These are phyloP conservation scores for Pelargonium australe DNA, from an alignment of 441 rosid genomes.

Conservation along the genomic window DNA sequence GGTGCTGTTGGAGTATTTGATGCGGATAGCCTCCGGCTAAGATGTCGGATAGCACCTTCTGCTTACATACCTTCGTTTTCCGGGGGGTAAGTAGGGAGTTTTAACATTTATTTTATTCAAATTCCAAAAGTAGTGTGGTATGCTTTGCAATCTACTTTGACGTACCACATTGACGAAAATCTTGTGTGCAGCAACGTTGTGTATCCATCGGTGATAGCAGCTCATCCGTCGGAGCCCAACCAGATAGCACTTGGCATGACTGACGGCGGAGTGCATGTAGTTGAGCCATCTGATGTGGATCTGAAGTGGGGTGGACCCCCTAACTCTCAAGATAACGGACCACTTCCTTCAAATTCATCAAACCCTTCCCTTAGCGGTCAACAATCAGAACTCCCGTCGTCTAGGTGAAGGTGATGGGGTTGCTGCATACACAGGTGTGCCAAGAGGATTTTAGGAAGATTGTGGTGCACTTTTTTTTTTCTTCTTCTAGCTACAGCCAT, in stretches of 20 bases:
- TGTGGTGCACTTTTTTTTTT: background rate
- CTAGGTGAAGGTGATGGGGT: slow-evolving; percentile 26
- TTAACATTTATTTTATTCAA: background rate
- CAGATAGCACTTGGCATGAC: slow-evolving; percentile 56
- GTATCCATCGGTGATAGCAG: slow-evolving; percentile 39
- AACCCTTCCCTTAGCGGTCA: slow-evolving; percentile 43
- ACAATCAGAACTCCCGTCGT: slow-evolving; percentile 33
- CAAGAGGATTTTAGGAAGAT: slow-evolving; percentile 5
- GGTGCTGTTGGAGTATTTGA: slow-evolving; percentile 59
- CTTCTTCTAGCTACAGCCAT: background rate
- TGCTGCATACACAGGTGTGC: slow-evolving; percentile 14
- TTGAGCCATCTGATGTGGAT: slow-evolving; percentile 43
- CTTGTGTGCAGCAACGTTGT: slow-evolving; percentile 23
- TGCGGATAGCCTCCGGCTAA: slow-evolving; percentile 38
- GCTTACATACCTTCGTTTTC: slow-evolving; percentile 38
- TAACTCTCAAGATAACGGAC: slow-evolving; percentile 39
- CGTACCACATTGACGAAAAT: background rate
- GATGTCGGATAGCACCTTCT: slow-evolving; percentile 51
- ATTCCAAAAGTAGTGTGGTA: background rate
- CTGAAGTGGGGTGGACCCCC: slow-evolving; percentile 37
- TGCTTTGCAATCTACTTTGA: background rate
- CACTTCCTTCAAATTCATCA: slow-evolving; percentile 41
- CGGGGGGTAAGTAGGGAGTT: slow-evolving; percentile 25
- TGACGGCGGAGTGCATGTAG: slow-evolving; percentile 41
- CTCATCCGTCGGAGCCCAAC: slow-evolving; percentile 50